phyloP scores from a whole-genome alignment of 2,329 filamentous ascomycete genomes.

The Colletotrichum chrysophilum region DNA sequence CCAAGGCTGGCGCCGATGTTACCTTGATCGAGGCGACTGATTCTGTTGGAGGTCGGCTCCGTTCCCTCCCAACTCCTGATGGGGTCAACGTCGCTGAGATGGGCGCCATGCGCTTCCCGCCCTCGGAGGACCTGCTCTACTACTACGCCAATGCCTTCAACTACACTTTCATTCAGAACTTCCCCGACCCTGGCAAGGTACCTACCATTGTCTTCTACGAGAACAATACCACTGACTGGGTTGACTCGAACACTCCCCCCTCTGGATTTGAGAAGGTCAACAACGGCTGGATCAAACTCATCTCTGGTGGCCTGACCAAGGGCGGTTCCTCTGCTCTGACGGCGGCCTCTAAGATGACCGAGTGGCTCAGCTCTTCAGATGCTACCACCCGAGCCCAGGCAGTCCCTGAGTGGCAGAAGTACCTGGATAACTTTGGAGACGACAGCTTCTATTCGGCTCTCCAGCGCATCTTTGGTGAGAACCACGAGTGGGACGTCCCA shows the following conservation, averaged over 20 bases:
- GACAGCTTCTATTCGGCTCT: slow-evolving; percentile 1
- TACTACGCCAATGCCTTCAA: background rate
- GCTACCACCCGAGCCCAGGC: background rate
- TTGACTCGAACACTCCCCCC: background rate
- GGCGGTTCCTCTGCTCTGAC: background rate
- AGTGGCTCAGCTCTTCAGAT: background rate
- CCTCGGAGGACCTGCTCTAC: background rate
- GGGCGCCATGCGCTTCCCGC: slow-evolving; percentile 2
- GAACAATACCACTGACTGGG: background rate
- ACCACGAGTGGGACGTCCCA: background rate
- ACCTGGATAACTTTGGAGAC: background rate
- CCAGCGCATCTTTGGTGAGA: background rate
- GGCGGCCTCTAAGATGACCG: background rate
- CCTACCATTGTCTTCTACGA: background rate
- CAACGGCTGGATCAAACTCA: background rate
- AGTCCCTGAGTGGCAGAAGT: background rate
- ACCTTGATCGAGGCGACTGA: background rate
- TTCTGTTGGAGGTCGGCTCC: background rate
- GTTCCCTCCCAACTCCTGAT: background rate
- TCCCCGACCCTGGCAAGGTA: background rate
- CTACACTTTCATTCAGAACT: background rate
- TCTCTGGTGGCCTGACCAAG: background rate
- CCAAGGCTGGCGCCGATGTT: background rate
- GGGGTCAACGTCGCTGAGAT: slow-evolving; percentile 1
- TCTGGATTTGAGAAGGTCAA: background rate